Base-by-base conservation (phyloP, 441 rosid genomes). In the Raphanus hybrid region DNA sequence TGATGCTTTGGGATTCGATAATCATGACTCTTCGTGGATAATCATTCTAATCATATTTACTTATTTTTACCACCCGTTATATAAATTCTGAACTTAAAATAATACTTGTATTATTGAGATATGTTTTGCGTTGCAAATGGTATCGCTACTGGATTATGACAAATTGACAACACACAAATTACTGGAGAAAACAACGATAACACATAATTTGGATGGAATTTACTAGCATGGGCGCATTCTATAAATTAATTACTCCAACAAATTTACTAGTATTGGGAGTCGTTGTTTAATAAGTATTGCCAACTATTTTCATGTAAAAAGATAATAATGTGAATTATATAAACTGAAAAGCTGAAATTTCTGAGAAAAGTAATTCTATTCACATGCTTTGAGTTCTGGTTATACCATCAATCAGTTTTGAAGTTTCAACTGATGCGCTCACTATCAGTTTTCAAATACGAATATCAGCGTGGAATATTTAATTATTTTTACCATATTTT, bases 1-100 rank as follows among this genome's bases (percentile, higher is more conserved):
- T 48, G 69, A 74, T 75, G 72, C 76, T 74, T 70, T 79, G 72
- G 78, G 78, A 75, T 79, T 69, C 50, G 72, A 74, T 69, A 55
- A 79, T 75, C 68, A 79, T 69, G 69, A 69, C 74, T 67, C 34
- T 67, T 58, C 71, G 80, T 71, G 71, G 67, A 57, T 70, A 52
- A 52, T 52, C 58, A 52, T 52, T 15, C 58, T 23, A 52, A 15
- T 52, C 23, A 52, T 15, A 23, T 69, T 67, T 62, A 34, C 43
- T 26, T 12, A n/a, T 69, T 57, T 70, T 18, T 27, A 63, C 27
- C 29, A 18, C 23, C 48, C 35, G 9, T 60, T 61, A 12, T 60
- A 12, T 59, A 59, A 50, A 50, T 50, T 50, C 57, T 58, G 14
- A 37, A 29, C 34, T 29, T 29, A 29, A 29, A 29, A 29, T 29